Evolutionary conservation across 306 rosid genomes (phyloP).

Genomic region (Glycine tomentella): DNA sequence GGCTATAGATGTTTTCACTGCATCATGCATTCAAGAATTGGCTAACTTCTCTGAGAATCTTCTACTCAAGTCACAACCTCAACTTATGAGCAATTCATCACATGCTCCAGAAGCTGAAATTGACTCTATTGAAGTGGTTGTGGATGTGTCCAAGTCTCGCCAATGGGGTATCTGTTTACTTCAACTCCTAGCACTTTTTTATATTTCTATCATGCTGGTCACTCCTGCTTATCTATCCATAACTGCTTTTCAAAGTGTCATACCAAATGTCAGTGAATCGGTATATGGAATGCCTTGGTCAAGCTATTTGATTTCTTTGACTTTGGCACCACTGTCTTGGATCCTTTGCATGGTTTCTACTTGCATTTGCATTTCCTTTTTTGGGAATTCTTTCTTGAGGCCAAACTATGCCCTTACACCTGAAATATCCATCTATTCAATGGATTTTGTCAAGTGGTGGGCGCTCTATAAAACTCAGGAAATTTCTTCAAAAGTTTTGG

Average conservation of each 20-base stretch:
- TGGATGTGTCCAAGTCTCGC: conserved; percentile 62
- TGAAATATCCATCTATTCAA: conserved; percentile 77
- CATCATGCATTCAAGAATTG: conserved; percentile 81
- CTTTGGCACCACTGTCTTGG: conserved; percentile 88
- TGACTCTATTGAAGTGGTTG: conserved; percentile 52
- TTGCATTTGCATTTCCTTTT: conserved; percentile 69
- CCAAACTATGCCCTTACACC: conserved; percentile 84
- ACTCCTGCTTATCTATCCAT: conserved; percentile 79
- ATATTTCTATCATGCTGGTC: conserved; percentile 60
- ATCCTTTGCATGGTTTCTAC: conserved; percentile 83
- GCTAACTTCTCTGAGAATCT: conserved; percentile 80
- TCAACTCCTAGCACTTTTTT: conserved; percentile 70
- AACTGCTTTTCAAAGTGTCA: conserved; percentile 57
- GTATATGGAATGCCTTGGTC: conserved; percentile 53
- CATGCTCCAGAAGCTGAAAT: conserved; percentile 53
- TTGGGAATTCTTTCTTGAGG: conserved; percentile 86
- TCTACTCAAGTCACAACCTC: conserved; percentile 66
- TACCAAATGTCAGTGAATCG: conserved; percentile 40
- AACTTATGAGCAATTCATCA: conserved; percentile 49
- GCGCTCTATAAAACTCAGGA: conserved; percentile 81
- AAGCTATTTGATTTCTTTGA: conserved; percentile 57
- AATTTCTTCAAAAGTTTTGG: conserved; percentile 80
- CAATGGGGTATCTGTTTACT: conserved; percentile 59
- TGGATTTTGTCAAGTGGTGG: conserved; percentile 95
- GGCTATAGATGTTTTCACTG: conserved; percentile 87